Conservation (phyloP, 2,329 filamentous ascomycete genomes). For the Cordyceps fumosorosea region DNA sequence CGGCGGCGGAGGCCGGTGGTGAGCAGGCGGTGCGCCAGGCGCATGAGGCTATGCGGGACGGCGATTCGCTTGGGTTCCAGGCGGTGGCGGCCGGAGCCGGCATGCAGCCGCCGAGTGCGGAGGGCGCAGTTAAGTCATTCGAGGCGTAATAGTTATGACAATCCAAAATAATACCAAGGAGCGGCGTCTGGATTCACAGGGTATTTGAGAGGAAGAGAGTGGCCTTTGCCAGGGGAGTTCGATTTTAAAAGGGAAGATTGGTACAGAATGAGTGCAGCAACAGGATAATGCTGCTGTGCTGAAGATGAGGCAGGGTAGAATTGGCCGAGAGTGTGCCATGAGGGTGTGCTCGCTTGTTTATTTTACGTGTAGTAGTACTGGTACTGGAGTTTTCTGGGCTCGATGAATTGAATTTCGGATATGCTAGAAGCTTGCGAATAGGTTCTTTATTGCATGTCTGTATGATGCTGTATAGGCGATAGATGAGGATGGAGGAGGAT, state of each 20-base stretch:
- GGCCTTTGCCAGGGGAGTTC: slow-evolving; percentile 2
- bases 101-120: slow-evolving; percentile 49
- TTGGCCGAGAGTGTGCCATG: neutral
- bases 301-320: neutral
- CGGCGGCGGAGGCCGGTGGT: slow-evolving; percentile 41
- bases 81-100: slow-evolving; percentile 34
- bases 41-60: slow-evolving; percentile 40
- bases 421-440: neutral
- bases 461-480: neutral
- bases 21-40: slow-evolving; percentile 44
- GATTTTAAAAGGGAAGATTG: neutral
- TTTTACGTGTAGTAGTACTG: slow-evolving; percentile 12
- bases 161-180: slow-evolving; percentile 11
- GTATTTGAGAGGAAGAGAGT: neutral
- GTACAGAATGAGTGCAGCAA: slow-evolving; percentile 7
- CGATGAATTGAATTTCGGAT: slow-evolving; percentile 9
- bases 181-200: slow-evolving; percentile 12
- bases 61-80: slow-evolving; percentile 49
- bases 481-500: neutral
- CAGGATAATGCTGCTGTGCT: slow-evolving; percentile 1
- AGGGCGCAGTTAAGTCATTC: slow-evolving; percentile 51
- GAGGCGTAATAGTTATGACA: slow-evolving; percentile 37
- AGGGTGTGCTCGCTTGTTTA: slow-evolving; percentile 1
- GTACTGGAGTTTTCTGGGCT: slow-evolving; percentile 14
- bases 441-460: neutral